Conservation (phyloP, 331 rosid species). For the Erythrophleum ivorense region DNA sequence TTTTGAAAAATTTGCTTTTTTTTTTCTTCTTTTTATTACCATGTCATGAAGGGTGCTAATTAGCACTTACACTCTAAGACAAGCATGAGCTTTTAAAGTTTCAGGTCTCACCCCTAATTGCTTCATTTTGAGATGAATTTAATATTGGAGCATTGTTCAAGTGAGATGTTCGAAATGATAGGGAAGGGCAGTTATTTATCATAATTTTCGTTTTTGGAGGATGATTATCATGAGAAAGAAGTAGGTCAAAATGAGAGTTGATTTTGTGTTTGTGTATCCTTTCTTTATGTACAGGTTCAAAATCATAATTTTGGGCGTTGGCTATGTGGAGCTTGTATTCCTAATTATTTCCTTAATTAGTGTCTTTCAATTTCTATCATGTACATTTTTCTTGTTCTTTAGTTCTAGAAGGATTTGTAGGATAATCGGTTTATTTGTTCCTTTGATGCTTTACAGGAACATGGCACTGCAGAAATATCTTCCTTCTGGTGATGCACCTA, state of each 20-base stretch:
- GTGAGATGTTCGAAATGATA: constrained; percentile 26
- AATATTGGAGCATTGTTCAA: neutral
- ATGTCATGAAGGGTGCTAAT: neutral
- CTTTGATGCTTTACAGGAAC: constrained; percentile 58
- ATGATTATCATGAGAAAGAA: constrained; percentile 18
- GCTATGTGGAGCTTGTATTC: constrained; percentile 17
- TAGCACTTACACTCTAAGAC: neutral
- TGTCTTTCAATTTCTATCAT: constrained; percentile 21
- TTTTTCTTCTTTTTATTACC: too few relatives aligned
- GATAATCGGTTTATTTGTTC: constrained; percentile 31
- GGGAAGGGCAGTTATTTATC: constrained; percentile 3
- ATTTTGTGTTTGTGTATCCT: constrained; percentile 31
- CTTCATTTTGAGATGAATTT: constrained; percentile 24
- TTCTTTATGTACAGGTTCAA: constrained; percentile 29
- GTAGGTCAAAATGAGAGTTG: constrained; percentile 25
- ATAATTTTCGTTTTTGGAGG: constrained; percentile 28
- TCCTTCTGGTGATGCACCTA: constrained; percentile 72
- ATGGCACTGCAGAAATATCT: constrained; percentile 86
- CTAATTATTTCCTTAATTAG: constrained; percentile 6
- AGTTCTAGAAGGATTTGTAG: constrained; percentile 10
- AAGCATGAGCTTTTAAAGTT: constrained; percentile 23
- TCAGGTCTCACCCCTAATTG: constrained; percentile 11
- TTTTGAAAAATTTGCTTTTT: neutral
- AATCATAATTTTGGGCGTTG: constrained; percentile 23
- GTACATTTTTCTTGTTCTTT: constrained; percentile 6